phyloP scores from a whole-genome alignment of 2,329 filamentous ascomycete genomes.

The Calonectria montana region DNA sequence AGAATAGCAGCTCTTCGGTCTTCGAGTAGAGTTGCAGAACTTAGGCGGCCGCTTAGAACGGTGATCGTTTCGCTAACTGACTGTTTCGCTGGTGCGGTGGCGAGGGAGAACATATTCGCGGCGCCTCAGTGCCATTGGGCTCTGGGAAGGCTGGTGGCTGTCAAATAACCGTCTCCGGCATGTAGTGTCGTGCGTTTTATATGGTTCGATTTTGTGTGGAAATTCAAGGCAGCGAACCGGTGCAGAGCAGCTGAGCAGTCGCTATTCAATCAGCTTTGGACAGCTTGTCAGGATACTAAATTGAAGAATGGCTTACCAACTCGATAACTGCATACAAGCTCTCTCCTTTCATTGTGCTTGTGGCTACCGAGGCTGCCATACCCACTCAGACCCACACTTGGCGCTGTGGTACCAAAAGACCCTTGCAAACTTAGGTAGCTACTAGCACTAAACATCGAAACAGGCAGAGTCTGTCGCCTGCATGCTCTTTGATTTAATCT shows the following conservation, averaged over 20 bases:
- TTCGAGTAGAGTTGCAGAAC: conserved; percentile 91
- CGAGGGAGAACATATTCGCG: conserved; percentile 70
- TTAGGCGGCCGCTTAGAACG: conserved; percentile 86
- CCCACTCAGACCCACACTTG: not conserved
- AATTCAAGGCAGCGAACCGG: not conserved
- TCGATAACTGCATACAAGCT: conserved; percentile 37
- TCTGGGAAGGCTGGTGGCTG: conserved; percentile 23
- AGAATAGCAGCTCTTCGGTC: conserved; percentile 94
- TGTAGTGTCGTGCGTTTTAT: not conserved
- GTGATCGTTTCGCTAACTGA: conserved; percentile 95
- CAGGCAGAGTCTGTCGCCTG: not conserved
- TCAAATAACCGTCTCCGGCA: conserved; percentile 30
- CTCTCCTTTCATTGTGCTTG: conserved; percentile 14
- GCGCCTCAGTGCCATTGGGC: conserved; percentile 46
- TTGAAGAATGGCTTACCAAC: conserved; percentile 2
- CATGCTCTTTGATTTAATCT: not conserved
- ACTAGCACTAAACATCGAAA: not conserved
- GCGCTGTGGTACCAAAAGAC: conserved; percentile 3
- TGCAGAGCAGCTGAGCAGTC: conserved; percentile 4
- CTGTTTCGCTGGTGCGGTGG: conserved; percentile 89
- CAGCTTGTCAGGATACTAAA: conserved; percentile 39
- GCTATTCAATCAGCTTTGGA: conserved; percentile 28
- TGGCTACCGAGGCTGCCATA: conserved; percentile 6
- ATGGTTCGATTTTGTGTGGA: not conserved
- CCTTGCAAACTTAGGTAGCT: conserved; percentile 1